Base-by-base conservation (phyloP, 2,329 filamentous ascomycete genomes). In the Dryadomyces quercus-mongolicae region DNA sequence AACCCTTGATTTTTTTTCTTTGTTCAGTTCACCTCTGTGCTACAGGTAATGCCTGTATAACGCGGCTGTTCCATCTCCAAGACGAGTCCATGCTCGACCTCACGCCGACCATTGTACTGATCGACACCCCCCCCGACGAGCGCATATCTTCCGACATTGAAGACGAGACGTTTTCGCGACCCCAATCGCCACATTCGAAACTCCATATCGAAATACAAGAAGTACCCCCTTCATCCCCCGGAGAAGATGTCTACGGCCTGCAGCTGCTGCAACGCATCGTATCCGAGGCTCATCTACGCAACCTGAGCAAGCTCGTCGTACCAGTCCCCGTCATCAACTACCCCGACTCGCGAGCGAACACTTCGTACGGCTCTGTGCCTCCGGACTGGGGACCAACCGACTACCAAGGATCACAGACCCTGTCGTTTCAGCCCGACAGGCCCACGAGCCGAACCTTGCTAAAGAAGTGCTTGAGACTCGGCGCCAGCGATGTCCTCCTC, bases 401-500 rank as follows among this genome's bases (percentile, higher is more conserved):
- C 5, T 15, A 40, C 13, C 22, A 40, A 2, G 13, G 13, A 18
- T 36, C 43, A 7, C 47, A 53, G 18, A 22, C 49, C 5, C 46
- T 43, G 21, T n/a, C 36, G 2, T 46, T 43, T 20, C 45, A 52
- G 34, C 43, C 36, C 13, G 48, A 55, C 16, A 46, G 55, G 2
- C 52, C 69, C 25, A 66, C 68, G 31, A 73, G 74, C 56, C 71
- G 67, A 56, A 63, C 63, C 3, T 67, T 78, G 53, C 74, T 91
- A 57, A 79, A 84, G 60, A 81, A 77, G 62, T 95, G 89, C 64
- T 71, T 97, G 22, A 89, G 95, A 63, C 81, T 86, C 4, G 93
- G 93, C 40, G 92, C 92, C 12, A 77, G 86, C 34, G 92, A 97
- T 68, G 88, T 95, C 50, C 76, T 96, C 59, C 81, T 84, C 25